A percentile compares a stretch with the other conserved stretches of the same genome.
phyloP scores from a whole-genome alignment of 1,284 basidiomycete genomes.

The Fomitopsis betulina region DNA sequence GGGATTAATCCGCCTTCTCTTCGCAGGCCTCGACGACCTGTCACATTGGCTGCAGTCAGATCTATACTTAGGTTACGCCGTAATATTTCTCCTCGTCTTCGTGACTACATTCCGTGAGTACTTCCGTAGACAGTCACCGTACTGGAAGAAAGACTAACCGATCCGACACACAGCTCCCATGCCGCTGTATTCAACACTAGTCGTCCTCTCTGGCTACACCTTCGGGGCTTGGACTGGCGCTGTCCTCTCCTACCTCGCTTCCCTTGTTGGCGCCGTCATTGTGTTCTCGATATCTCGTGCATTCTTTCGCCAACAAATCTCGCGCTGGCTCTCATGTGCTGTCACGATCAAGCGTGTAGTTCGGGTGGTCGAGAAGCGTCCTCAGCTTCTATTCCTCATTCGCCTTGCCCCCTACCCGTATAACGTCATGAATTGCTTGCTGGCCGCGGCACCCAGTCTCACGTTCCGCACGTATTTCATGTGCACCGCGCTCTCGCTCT shows the following conservation, averaged over 20 bases:
- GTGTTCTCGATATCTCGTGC: constrained; percentile 76
- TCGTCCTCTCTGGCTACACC: constrained; percentile 83
- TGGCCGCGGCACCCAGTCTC: constrained; percentile 83
- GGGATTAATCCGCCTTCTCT: not conserved
- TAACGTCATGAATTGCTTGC: constrained; percentile 88
- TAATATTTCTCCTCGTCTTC: constrained; percentile 75
- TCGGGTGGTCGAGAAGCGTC: constrained; percentile 82
- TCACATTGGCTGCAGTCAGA: constrained; percentile 70
- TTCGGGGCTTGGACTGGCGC: constrained; percentile 79
- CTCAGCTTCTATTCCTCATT: constrained; percentile 81
- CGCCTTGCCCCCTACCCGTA: constrained; percentile 82
- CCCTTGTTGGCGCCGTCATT: constrained; percentile 71
- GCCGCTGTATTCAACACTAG: constrained; percentile 84
- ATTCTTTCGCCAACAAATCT: constrained; percentile 65
- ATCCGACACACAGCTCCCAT: constrained; percentile 53
- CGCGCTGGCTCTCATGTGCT: constrained; percentile 65
- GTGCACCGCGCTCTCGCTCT: constrained; percentile 79
- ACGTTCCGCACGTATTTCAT: constrained; percentile 72
- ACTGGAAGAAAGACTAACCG: not conserved
- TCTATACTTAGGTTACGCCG: constrained; percentile 60
- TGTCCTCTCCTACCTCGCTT: constrained; percentile 80
- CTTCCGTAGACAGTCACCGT: not conserved
- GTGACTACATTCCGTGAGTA: constrained; percentile 79
- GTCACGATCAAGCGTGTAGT: constrained; percentile 70
- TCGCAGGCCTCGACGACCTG: constrained; percentile 63